Evolutionary conservation across 2,329 filamentous ascomycete genomes (phyloP).

Genomic region (Chrysoporthe cubensis): DNA sequence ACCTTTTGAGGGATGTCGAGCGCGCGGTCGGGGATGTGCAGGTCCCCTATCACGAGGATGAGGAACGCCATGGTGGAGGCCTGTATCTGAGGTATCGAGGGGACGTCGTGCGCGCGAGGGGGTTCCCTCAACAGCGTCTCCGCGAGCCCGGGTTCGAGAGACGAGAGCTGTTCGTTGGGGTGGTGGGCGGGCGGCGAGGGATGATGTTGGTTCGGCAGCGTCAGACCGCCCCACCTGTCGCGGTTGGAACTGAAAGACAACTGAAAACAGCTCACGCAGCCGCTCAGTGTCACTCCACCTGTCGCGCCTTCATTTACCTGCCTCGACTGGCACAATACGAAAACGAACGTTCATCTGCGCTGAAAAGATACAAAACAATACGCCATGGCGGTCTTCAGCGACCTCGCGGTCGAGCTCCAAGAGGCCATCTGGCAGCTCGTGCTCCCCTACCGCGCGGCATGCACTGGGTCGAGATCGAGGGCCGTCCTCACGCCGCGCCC

Average conservation of each 20-base stretch:
- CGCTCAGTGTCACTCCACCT: too few species aligned
- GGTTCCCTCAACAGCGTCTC: neutral
- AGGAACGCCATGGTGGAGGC: conserved; percentile 76
- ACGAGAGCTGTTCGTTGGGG: neutral
- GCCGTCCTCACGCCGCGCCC: neutral
- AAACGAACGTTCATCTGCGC: too few species aligned
- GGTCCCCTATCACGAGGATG: conserved; percentile 88
- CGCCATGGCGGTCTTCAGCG: neutral
- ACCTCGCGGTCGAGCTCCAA: neutral
- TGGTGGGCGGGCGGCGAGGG: neutral
- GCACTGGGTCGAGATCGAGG: conserved; percentile 11
- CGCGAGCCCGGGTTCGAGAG: neutral
- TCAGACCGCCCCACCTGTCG: too few species aligned
- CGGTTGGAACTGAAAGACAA: too few species aligned
- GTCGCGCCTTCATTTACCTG: too few species aligned
- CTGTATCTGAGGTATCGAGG: neutral
- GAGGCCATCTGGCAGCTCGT: neutral
- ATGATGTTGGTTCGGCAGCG: neutral
- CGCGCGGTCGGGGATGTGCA: conserved; percentile 91
- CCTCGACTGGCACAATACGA: too few species aligned
- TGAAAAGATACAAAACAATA: too few species aligned
- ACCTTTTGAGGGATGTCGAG: conserved; percentile 92
- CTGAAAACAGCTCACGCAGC: too few species aligned
- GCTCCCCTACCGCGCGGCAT: conserved; percentile 1
- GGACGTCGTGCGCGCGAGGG: neutral